A percentile compares a stretch with the other conserved stretches of the same genome.
phyloP scores from a whole-genome alignment of 768 basidiomycete species.

The Russula compacta region DNA sequence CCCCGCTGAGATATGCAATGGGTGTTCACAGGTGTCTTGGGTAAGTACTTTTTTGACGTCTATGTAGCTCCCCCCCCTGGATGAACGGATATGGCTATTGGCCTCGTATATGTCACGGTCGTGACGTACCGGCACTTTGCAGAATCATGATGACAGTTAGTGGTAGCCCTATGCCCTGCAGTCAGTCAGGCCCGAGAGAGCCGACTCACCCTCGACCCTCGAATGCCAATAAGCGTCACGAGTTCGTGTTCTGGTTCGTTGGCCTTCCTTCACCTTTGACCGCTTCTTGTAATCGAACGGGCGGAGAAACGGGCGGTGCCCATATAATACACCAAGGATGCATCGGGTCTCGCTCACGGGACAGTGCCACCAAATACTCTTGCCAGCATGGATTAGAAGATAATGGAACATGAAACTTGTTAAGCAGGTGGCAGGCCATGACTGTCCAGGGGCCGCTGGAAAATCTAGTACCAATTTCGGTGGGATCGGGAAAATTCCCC shows the following conservation, averaged over 20 bases:
- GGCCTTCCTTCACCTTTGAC: neutral
- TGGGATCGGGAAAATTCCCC: too few relatives aligned
- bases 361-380: neutral
- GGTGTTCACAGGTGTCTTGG: neutral
- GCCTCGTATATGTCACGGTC: neutral
- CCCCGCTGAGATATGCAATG: neutral
- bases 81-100: too few relatives aligned
- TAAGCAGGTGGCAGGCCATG: too few relatives aligned
- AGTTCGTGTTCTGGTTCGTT: neutral
- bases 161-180: slow-evolving; percentile 10
- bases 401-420: too few relatives aligned
- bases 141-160: neutral
- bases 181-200: neutral
- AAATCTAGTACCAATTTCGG: too few relatives aligned
- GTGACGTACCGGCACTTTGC: neutral
- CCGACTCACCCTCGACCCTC: slow-evolving; percentile 6
- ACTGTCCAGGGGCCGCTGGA: too few relatives aligned
- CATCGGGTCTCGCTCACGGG: neutral
- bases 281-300: neutral
- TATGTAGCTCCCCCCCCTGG: neutral
- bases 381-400: neutral
- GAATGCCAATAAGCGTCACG: neutral
- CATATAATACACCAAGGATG: neutral
- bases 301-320: neutral
- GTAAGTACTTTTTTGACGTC: neutral